Conservation (phyloP, 257 asterid species). For the Coffea canephora region DNA sequence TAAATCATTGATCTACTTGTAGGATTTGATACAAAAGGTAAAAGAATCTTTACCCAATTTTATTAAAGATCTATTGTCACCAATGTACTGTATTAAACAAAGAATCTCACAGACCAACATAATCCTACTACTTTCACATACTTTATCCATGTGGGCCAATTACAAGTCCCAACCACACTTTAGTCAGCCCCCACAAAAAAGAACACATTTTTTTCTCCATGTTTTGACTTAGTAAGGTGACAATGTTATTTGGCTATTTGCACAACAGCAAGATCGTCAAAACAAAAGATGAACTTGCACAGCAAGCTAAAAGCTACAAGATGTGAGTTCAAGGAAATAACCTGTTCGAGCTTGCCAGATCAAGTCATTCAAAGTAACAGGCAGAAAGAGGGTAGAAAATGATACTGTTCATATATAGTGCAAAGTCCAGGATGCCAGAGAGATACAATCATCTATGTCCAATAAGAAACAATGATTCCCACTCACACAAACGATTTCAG, state of each 20-base stretch:
- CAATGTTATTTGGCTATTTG: background rate
- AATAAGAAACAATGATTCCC: too few species aligned
- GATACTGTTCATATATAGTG: background rate
- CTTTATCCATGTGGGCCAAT: background rate
- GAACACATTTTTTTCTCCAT: background rate
- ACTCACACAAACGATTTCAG: too few species aligned
- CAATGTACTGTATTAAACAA: background rate
- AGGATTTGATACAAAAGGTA: background rate
- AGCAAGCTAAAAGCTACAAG: background rate
- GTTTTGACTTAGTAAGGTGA: too few species aligned
- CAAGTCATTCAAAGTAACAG: background rate
- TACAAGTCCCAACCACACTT: background rate
- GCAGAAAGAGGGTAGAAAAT: background rate
- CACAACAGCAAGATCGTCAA: background rate
- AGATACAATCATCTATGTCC: background rate
- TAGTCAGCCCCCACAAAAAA: too few species aligned
- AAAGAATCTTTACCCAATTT: background rate
- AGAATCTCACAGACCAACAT: background rate
- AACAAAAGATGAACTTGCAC: background rate
- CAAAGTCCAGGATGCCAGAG: background rate
- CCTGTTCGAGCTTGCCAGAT: background rate
- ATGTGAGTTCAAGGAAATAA: background rate
- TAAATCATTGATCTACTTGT: background rate
- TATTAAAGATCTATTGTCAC: background rate
- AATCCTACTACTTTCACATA: background rate